Base-by-base conservation (phyloP, 331 rosid genomes). In the Malus hybrid region DNA sequence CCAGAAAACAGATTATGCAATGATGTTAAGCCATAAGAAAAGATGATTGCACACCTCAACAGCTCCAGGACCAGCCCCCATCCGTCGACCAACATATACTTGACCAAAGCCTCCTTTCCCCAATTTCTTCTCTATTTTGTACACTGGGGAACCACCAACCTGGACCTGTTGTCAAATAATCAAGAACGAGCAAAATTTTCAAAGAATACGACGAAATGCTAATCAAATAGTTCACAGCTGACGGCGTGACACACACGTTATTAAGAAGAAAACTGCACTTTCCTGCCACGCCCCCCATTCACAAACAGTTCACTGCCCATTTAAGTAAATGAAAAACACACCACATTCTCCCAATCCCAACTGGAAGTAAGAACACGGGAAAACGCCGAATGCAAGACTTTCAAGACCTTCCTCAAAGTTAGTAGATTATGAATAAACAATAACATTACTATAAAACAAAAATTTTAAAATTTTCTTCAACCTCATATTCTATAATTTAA, bases 81-180 rank as follows among this genome's bases (percentile, higher is more conserved):
- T 46, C 6, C 86, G 86, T 33, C 86, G 78, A 67, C 86, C 86
- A 65, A 85, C 86, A 67, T 73, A 85, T 70, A 85, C 86, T 78
- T 82, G 86, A 44, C 89, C 89, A 82, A 85, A 85, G 48, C 86
- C 86, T 77, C 86, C 86, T 62, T 85, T 82, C 8, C 86, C 86
- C 76, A 85, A 77, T 80, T 85, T 85, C 63, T 67, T 82, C 27
- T 82, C 89, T 24, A 71, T 69, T 80, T 73, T 80, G 81, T 85
- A 85, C 31, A 74, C 54, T 12, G 89, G 89, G 34, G 89, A 85
- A 74, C 89, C 89, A 56, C 89, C 89, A 73, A 85, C 89, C 80
- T 85, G 86, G 73, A 85, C 85, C 89, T 85, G 89, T 80, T 75
- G 48, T 65, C 64, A 46, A 8, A 19, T 28, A 71, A 44, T 33